Evolutionary conservation across 1,284 basidiomycete genomes (phyloP).

Genomic region (Boletellus deceptivus): DNA sequence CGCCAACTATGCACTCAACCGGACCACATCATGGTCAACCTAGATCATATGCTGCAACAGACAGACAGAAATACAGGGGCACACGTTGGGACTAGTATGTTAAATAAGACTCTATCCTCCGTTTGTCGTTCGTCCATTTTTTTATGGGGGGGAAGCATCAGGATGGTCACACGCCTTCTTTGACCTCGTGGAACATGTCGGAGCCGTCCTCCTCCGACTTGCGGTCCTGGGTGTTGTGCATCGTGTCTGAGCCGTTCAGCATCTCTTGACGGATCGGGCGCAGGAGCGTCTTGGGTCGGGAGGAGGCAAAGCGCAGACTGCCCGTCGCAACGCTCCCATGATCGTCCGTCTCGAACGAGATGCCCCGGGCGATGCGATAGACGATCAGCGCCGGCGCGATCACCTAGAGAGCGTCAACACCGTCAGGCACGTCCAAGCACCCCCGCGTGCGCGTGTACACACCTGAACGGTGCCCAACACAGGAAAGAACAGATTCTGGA

Average conservation of each 20-base stretch:
- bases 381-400: constrained; percentile 22
- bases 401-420: background rate
- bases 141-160: too few relatives aligned
- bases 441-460: background rate
- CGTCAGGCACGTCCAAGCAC: background rate
- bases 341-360: constrained; percentile 17
- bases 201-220: constrained; percentile 5
- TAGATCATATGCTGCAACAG: background rate
- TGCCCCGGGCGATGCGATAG: constrained; percentile 19
- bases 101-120: too few relatives aligned
- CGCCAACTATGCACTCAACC: constrained; percentile 20
- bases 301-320: constrained; percentile 10
- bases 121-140: too few relatives aligned
- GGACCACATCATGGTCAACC: constrained; percentile 10
- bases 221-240: background rate
- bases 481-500: constrained; percentile 18
- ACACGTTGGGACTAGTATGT: too few relatives aligned
- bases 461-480: constrained; percentile 24
- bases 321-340: background rate
- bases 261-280: constrained; percentile 1
- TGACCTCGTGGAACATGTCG: constrained; percentile 15
- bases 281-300: background rate
- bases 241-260: constrained; percentile 9
- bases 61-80: too few relatives aligned
- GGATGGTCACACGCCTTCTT: constrained; percentile 2